A percentile compares a stretch with the other conserved stretches of the same genome.
Evolutionary conservation across 2,329 filamentous ascomycete genomes (phyloP).

Genomic region (Tolypocladium capitatum): DNA sequence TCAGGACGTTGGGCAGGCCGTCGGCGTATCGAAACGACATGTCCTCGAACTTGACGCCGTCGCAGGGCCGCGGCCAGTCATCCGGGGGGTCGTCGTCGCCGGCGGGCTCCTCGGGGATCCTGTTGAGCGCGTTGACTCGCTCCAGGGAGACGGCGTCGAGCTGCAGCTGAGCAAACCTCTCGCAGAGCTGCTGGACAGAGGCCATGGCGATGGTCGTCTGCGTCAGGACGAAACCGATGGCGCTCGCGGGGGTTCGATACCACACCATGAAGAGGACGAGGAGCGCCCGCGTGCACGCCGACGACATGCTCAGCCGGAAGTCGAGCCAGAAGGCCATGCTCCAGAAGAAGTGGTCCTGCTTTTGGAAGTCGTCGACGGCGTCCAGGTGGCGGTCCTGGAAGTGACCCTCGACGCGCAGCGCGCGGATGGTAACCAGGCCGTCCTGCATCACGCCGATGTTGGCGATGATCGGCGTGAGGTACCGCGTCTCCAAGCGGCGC

Average conservation of each 20-base stretch:
- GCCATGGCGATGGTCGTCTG: constrained; percentile 23
- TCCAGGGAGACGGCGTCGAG: constrained; percentile 90
- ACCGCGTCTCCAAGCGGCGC: constrained; percentile 77
- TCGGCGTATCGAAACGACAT: constrained; percentile 72
- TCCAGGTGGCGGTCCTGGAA: constrained; percentile 71
- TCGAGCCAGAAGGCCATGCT: constrained; percentile 74
- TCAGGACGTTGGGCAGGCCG: constrained; percentile 59
- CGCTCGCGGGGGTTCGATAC: constrained; percentile 59
- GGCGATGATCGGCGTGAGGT: constrained; percentile 74
- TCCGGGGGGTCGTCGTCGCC: constrained; percentile 58
- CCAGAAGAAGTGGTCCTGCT: constrained; percentile 96
- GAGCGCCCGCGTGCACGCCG: constrained; percentile 58
- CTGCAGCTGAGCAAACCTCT: constrained; percentile 70
- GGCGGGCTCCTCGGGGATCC: constrained; percentile 60
- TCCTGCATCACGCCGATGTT: constrained; percentile 84
- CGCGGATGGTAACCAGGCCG: constrained; percentile 74
- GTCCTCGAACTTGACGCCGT: constrained; percentile 62
- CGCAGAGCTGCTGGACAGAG: constrained; percentile 46
- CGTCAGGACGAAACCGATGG: constrained; percentile 73
- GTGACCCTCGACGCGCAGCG: constrained; percentile 63
- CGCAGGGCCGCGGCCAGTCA: constrained; percentile 60
- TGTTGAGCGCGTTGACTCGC: constrained; percentile 67
- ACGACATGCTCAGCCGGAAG: constrained; percentile 51
- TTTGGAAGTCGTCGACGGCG: constrained; percentile 80
- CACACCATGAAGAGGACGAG: constrained; percentile 64